A percentile compares a stretch with the other conserved stretches of the same genome.
Conservation (phyloP, 2,329 filamentous ascomycete genomes). For the Colletotrichum melonis region DNA sequence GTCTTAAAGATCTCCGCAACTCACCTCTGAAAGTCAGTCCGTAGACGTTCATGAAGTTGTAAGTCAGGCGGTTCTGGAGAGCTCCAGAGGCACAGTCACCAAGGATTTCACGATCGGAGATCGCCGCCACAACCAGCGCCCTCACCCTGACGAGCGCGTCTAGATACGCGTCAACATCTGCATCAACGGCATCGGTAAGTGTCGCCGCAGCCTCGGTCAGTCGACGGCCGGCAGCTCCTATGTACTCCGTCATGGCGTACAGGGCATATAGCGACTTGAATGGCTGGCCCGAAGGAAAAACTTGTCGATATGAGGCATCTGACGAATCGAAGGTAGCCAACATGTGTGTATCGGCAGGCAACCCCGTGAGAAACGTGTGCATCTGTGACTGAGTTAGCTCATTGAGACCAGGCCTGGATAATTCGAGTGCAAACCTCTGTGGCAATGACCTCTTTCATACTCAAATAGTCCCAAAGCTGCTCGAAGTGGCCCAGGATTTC, state of each 20-base stretch:
- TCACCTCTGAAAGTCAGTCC: conserved; percentile 66
- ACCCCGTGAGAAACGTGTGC: conserved; percentile 75
- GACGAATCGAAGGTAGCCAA: conserved; percentile 68
- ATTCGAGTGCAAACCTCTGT: conserved; percentile 64
- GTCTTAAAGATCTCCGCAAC: conserved; percentile 10
- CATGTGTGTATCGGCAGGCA: conserved; percentile 75
- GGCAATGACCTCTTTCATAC: conserved; percentile 76
- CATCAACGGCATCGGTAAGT: conserved; percentile 30
- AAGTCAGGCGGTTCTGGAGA: conserved; percentile 61
- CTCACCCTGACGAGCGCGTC: conserved; percentile 58
- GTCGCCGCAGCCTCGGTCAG: conserved; percentile 28
- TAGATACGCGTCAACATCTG: conserved; percentile 42
- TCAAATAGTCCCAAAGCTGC: conserved; percentile 84
- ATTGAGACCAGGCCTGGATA: too few species aligned
- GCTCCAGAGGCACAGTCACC: conserved; percentile 46
- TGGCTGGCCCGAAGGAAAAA: conserved; percentile 77
- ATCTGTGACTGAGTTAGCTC: conserved; percentile 58
- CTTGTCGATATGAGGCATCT: conserved; percentile 63
- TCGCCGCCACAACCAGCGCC: conserved; percentile 65
- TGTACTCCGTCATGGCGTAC: conserved; percentile 72
- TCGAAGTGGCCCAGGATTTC: conserved; percentile 87
- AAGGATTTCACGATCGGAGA: conserved; percentile 30
- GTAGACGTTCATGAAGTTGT: conserved; percentile 68
- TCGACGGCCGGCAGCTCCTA: conserved; percentile 56
- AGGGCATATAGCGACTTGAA: conserved; percentile 81